Percentiles rank a stretch among this genome's conserved stretches.
phyloP scores from a whole-genome alignment of 2,329 filamentous ascomycete species.

The Remersonia thermophila region DNA sequence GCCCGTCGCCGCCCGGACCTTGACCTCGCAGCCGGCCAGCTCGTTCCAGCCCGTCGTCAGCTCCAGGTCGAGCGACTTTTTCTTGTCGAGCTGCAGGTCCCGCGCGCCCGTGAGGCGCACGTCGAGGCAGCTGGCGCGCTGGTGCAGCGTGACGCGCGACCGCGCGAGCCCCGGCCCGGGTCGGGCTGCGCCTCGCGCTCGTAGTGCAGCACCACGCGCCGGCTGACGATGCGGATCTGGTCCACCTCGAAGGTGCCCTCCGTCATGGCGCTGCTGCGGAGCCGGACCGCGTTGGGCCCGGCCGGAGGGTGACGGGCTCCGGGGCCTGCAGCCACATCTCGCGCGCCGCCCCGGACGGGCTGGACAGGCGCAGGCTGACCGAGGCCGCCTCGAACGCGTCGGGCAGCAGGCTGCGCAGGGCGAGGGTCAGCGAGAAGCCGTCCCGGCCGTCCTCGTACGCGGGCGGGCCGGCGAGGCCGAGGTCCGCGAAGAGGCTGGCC shows the following conservation, averaged over 20 bases:
- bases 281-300: conserved; percentile 34
- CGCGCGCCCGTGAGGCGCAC: conserved; percentile 54
- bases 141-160: conserved; percentile 60
- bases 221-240: conserved; percentile 51
- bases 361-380: conserved; percentile 51
- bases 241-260: conserved; percentile 67
- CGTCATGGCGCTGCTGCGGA: conserved; percentile 42
- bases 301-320: conserved; percentile 34
- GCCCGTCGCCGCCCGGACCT: conserved; percentile 51
- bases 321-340: conserved; percentile 35
- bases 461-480: conserved; percentile 56
- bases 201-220: conserved; percentile 52
- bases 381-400: conserved; percentile 56
- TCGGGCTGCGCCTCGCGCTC: conserved; percentile 42
- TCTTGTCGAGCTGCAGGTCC: conserved; percentile 66
- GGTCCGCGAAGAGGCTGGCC: conserved; percentile 58
- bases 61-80: conserved; percentile 63
- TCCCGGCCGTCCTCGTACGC: conserved; percentile 60
- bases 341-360: conserved; percentile 38
- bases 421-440: conserved; percentile 58
- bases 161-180: conserved; percentile 39
- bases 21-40: conserved; percentile 45
- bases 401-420: conserved; percentile 58
- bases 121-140: conserved; percentile 55
- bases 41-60: conserved; percentile 65